Percentiles rank a stretch among this genome's conserved stretches.
Evolutionary conservation across 495 filamentous ascomycete genomes (phyloP).

Genomic region (Neurospora sp.): DNA sequence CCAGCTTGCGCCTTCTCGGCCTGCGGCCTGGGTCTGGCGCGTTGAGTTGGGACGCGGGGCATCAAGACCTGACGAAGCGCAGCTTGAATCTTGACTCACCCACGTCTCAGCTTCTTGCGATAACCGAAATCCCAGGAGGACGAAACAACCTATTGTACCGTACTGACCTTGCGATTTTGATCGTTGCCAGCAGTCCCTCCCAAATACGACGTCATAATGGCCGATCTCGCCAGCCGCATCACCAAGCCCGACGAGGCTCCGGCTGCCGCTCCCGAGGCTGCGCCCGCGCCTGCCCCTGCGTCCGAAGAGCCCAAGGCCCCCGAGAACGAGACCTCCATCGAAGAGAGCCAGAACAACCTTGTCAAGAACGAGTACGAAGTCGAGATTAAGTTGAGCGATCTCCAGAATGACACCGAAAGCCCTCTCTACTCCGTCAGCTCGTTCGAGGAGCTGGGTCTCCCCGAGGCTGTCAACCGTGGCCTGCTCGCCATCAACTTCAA

Average conservation of each 20-base stretch:
- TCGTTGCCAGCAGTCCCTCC: not conserved
- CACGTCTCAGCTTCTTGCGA: not conserved
- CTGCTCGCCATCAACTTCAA: slow-evolving; percentile 77
- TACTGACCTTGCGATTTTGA: slow-evolving; percentile 1
- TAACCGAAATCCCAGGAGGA: not conserved
- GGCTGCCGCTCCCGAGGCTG: slow-evolving; percentile 17
- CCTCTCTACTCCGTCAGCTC: slow-evolving; percentile 75
- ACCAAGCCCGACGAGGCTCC: slow-evolving; percentile 29
- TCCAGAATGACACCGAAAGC: slow-evolving; percentile 77
- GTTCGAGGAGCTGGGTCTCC: slow-evolving; percentile 80
- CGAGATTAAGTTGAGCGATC: slow-evolving; percentile 80
- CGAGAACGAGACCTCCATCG: not conserved
- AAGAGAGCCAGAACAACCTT: slow-evolving; percentile 32
- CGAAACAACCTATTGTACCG: not conserved
- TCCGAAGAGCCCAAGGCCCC: slow-evolving; percentile 23
- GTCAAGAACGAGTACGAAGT: slow-evolving; percentile 69
- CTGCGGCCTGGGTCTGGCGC: not conserved
- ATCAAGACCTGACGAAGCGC: not conserved
- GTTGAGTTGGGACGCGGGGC: not conserved
- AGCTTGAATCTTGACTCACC: not conserved
- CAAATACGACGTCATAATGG: slow-evolving; percentile 21
- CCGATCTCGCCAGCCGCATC: slow-evolving; percentile 55
- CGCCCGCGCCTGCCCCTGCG: slow-evolving; percentile 45
- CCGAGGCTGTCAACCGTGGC: slow-evolving; percentile 39
- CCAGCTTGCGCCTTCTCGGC: not conserved